These are phyloP conservation scores for Raffaelea deltoideospora DNA, from an alignment of 2,329 filamentous ascomycete species.

Conservation along the genomic window DNA sequence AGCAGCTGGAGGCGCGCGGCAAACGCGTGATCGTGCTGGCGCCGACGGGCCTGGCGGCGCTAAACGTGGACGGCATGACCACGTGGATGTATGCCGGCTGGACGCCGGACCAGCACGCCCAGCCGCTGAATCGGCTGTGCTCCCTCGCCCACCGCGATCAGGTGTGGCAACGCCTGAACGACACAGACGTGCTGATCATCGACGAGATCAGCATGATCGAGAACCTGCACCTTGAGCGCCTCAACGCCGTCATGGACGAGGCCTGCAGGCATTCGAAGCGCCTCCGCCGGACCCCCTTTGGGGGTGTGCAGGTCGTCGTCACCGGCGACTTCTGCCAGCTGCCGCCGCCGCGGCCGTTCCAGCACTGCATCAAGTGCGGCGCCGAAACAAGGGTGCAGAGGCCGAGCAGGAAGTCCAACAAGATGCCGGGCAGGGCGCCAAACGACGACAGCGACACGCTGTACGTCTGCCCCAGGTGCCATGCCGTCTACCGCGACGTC, in stretches of 20 bases:
- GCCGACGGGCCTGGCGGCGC: constrained; percentile 43
- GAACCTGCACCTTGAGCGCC: constrained; percentile 34
- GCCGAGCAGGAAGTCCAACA: not conserved
- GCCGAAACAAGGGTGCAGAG: constrained; percentile 13
- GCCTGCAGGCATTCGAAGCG: constrained; percentile 11
- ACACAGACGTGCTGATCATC: constrained; percentile 42
- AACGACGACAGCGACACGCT: constrained; percentile 7
- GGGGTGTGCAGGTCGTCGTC: constrained; percentile 38
- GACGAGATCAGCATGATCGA: constrained; percentile 55
- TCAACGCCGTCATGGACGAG: constrained; percentile 30
- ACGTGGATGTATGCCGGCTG: constrained; percentile 43
- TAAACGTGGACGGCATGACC: constrained; percentile 40
- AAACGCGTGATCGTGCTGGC: constrained; percentile 35
- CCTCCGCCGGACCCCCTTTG: constrained; percentile 15
- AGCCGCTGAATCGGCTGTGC: constrained; percentile 19
- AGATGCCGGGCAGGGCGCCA: not conserved
- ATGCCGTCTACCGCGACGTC: constrained; percentile 24
- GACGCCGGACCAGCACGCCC: constrained; percentile 30
- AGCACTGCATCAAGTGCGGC: constrained; percentile 34
- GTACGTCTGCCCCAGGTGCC: constrained; percentile 16
- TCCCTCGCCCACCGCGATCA: not conserved
- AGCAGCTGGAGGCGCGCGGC: constrained; percentile 17
- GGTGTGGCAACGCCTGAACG: constrained; percentile 19
- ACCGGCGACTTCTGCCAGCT: constrained; percentile 47
- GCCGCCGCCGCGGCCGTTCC: constrained; percentile 42